Evolutionary conservation across 73 alveolate species (phyloP), one percentile per base, ranked within the genome.

Genomic region (Tetrahymena borealis): DNA sequence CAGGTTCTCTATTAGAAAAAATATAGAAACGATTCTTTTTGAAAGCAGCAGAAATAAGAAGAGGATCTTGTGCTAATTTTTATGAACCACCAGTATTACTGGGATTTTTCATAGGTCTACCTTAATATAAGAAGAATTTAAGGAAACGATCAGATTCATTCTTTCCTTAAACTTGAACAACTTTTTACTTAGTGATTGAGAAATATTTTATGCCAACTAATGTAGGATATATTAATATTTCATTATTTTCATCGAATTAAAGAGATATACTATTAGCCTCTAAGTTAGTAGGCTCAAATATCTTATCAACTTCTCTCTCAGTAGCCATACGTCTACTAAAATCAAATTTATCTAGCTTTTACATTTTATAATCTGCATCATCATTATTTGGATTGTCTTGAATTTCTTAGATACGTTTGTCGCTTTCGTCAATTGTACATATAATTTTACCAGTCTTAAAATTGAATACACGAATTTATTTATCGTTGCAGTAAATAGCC

Each of bases 181-280:
- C 42, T 91, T 96, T 90, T 2, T 93, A 90, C 13, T 95, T 90
- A 40, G 93, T 91, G 20, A 98, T 31, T 85, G 94, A 40, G 39
- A 95, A 93, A 38, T 97, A 85, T 94, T 97, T 98, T 10, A 98
- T 96, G 11, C 99, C 99, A 90, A 96, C 90, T 33, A 94, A 93
- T 11, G 98, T 90, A 20, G 99, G 97, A 93, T 96, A 97, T 38
- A 94, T 92, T 35, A 98, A 78, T 93, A 94, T 95, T 33, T 94
- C 93, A 35, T 94, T 97, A 40, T 98, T 95, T 60, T 98, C 99
- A 95, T 98, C 99, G 91, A 97, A 97, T 91, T 92, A 95, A 40
- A 78, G 33, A 18, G 40, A 91, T 4, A 95, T 91, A 42, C 96
- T 85, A 41, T 98, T 98, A 7, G 79, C 28, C 39, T 94, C 79